Evolutionary conservation across 305 asterid genomes (phyloP).

Genomic region (Solanum hybrid): DNA sequence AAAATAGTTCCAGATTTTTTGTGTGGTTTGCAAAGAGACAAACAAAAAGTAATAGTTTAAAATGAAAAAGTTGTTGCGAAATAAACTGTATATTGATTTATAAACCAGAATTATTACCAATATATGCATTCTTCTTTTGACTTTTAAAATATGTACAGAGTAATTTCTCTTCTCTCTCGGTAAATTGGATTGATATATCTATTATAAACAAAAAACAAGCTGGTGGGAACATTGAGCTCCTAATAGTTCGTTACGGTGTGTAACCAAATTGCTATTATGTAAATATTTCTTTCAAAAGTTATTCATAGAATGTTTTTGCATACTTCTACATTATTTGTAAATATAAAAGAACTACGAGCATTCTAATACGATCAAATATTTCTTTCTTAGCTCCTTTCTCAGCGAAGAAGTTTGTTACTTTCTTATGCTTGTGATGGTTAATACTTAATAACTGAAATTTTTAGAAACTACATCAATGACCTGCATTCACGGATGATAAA

Average conservation of each 20-base stretch:
- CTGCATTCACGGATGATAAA: neutral
- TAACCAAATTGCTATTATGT: neutral
- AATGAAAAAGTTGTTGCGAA: neutral
- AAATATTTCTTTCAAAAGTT: neutral
- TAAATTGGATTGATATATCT: neutral
- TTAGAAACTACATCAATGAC: neutral
- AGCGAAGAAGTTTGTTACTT: neutral
- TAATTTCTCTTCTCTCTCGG: neutral
- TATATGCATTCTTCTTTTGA: neutral
- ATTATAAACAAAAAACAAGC: neutral
- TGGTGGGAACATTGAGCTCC: neutral
- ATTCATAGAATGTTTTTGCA: neutral
- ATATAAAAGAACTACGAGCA: neutral
- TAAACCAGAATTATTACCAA: neutral
- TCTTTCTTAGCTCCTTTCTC: neutral
- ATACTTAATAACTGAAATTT: neutral
- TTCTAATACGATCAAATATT: neutral
- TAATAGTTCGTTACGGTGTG: neutral
- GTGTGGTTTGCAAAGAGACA: neutral
- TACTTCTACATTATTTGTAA: neutral
- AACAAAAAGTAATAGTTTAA: neutral
- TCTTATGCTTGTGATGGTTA: neutral
- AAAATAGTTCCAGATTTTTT: neutral
- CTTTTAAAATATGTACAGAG: neutral
- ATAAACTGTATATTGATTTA: neutral